Evolutionary conservation across 2,329 filamentous ascomycete genomes (phyloP).

Genomic region (Epichloe aotearoae): DNA sequence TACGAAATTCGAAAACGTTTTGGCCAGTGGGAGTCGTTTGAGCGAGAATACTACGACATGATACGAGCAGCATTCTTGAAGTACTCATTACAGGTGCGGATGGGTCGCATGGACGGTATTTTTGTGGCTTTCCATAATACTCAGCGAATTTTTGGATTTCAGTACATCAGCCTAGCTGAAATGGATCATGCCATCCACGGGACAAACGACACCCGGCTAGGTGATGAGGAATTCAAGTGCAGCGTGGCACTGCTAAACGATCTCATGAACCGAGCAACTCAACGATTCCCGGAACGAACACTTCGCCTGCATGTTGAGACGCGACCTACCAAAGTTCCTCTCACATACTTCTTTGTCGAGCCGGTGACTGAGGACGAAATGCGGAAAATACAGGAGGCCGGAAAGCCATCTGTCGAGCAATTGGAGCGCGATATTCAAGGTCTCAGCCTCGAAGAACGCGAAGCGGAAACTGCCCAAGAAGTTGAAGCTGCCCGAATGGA

Average conservation of each 20-base stretch:
- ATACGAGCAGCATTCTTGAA: slow-evolving; percentile 89
- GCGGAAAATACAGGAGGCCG: slow-evolving; percentile 55
- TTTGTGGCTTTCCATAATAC: slow-evolving; percentile 96
- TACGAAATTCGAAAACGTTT: slow-evolving; percentile 72
- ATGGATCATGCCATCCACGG: slow-evolving; percentile 90
- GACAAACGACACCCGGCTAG: slow-evolving; percentile 49
- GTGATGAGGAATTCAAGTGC: slow-evolving; percentile 73
- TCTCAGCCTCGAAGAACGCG: slow-evolving; percentile 23
- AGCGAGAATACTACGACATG: slow-evolving; percentile 96
- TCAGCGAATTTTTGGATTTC: slow-evolving; percentile 90
- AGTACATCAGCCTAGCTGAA: slow-evolving; percentile 76
- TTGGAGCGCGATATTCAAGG: slow-evolving; percentile 54
- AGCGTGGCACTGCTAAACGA: slow-evolving; percentile 72
- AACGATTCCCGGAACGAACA: slow-evolving; percentile 61
- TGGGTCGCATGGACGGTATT: slow-evolving; percentile 97
- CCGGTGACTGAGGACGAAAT: slow-evolving; percentile 66
- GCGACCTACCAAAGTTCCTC: slow-evolving; percentile 41
- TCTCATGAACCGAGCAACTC: slow-evolving; percentile 60
- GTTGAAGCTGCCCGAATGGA: slow-evolving; percentile 10
- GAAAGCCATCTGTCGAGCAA: slow-evolving; percentile 49
- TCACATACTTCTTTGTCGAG: slow-evolving; percentile 85
- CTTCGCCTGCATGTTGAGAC: slow-evolving; percentile 76
- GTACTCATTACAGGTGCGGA: slow-evolving; percentile 89
- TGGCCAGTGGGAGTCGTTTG: slow-evolving; percentile 80
- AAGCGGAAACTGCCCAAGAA: slow-evolving; percentile 10